phyloP scores from a whole-genome alignment of 805 yeast genomes.

The Metschnikowia orientalis region DNA sequence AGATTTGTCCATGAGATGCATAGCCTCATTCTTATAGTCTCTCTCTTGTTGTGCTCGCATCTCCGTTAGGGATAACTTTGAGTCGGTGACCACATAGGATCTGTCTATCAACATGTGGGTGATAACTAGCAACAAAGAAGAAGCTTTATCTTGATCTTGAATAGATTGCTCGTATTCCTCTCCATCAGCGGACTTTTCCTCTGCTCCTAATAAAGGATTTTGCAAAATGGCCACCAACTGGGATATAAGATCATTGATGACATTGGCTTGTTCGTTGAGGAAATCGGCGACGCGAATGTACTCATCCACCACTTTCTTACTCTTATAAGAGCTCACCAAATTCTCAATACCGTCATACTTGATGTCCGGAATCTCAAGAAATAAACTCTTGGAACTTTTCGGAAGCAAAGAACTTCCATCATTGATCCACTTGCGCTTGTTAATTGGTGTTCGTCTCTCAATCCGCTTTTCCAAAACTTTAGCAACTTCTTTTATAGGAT shows the following conservation, averaged over 20 bases:
- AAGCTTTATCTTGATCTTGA: conserved; percentile 68
- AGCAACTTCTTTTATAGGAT: conserved; percentile 34
- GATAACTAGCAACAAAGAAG: conserved; percentile 52
- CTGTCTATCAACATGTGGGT: conserved; percentile 44
- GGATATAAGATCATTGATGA: conserved; percentile 50
- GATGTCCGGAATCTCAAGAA: conserved; percentile 28
- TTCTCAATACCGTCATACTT: conserved; percentile 14
- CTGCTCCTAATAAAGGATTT: conserved; percentile 46
- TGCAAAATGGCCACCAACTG: conserved; percentile 41
- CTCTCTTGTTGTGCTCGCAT: conserved; percentile 15
- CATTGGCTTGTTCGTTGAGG: conserved; percentile 48
- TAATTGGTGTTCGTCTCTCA: conserved; percentile 17
- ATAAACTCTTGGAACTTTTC: conserved; percentile 31
- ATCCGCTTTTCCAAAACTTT: conserved; percentile 24
- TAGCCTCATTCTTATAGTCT: conserved; percentile 21
- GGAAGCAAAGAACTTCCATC: conserved; percentile 30
- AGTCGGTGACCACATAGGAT: conserved; percentile 13
- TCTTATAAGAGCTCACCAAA: conserved; percentile 19
- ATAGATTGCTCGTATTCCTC: conserved; percentile 76
- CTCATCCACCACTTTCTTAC: conserved; percentile 20
- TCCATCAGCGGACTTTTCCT: conserved; percentile 51
- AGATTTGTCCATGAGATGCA: conserved; percentile 23
- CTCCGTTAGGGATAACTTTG: conserved; percentile 7
- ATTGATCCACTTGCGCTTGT: conserved; percentile 19
- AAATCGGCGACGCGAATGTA: conserved; percentile 22